phyloP scores from a whole-genome alignment of 2,329 filamentous ascomycete genomes.

The Trichoderma pleuroti region DNA sequence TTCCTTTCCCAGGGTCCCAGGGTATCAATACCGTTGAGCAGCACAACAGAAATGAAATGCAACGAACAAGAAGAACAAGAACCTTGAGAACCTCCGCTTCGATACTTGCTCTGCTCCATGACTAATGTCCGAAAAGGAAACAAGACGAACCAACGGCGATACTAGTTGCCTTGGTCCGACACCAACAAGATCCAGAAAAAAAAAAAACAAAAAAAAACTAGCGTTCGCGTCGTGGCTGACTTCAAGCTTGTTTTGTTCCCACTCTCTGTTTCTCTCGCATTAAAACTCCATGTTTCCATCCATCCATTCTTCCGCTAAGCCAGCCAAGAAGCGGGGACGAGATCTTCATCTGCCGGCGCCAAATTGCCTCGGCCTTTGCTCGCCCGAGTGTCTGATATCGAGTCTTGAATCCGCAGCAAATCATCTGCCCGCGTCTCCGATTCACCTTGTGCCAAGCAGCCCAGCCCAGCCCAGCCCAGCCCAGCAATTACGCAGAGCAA shows the following conservation, averaged over 20 bases:
- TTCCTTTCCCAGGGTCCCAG: no score
- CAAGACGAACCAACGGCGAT: neutral
- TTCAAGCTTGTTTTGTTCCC: neutral
- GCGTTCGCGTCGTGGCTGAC: neutral
- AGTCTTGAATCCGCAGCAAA: neutral
- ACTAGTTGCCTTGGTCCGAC: neutral
- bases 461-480: neutral
- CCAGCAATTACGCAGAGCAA: neutral
- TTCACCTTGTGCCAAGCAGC: neutral
- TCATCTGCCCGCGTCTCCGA: neutral
- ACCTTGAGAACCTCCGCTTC: neutral
- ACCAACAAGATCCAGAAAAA: neutral
- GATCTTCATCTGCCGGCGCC: slow-evolving; percentile 2
- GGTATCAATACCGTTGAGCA: neutral
- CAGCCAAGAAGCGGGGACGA: neutral
- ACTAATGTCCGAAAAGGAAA: neutral
- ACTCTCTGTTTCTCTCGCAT: neutral
- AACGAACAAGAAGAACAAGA: neutral
- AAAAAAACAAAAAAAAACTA: neutral
- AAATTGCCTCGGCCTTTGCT: neutral
- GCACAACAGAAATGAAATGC: neutral
- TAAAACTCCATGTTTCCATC: no score
- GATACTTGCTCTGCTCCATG: neutral
- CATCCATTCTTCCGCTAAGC: neutral
- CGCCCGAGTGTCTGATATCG: neutral